A percentile compares a stretch with the other conserved stretches of the same genome.
phyloP scores from a whole-genome alignment of 805 yeast genomes.

The Cyberlindnera misumaiensis region DNA sequence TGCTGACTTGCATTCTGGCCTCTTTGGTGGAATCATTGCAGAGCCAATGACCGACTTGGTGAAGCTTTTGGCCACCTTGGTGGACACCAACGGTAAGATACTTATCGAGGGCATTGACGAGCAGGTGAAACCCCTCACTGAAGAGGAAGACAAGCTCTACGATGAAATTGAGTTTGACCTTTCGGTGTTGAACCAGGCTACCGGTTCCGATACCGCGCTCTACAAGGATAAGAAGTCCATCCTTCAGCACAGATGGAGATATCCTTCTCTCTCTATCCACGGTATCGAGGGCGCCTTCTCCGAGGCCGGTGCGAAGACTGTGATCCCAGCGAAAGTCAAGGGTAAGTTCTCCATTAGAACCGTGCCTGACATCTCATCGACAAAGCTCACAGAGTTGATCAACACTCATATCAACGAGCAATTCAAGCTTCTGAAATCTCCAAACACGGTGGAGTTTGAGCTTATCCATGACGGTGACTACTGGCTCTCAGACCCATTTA shows the following conservation, averaged over 20 bases:
- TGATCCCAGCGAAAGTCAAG: constrained; percentile 86
- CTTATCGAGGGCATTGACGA: constrained; percentile 83
- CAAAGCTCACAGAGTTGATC: constrained; percentile 72
- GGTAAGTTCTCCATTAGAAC: constrained; percentile 98
- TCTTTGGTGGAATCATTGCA: constrained; percentile 94
- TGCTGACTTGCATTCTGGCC: constrained; percentile 96
- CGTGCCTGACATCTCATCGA: constrained; percentile 86
- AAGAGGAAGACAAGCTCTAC: constrained; percentile 69
- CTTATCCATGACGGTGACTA: constrained; percentile 92
- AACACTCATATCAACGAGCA: constrained; percentile 58
- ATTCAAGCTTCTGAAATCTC: constrained; percentile 65
- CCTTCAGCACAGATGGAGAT: constrained; percentile 98
- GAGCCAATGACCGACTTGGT: constrained; percentile 96
- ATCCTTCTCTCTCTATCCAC: constrained; percentile 90
- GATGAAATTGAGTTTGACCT: constrained; percentile 81
- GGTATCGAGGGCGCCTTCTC: constrained; percentile 98
- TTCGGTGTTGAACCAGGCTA: constrained; percentile 78
- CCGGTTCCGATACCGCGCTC: constrained; percentile 81
- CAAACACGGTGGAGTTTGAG: constrained; percentile 66
- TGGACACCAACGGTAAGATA: constrained; percentile 76
- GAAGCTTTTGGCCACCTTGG: constrained; percentile 69
- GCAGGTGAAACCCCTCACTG: constrained; percentile 92
- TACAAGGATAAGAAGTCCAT: constrained; percentile 75
- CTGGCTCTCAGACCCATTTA: constrained; percentile 94
- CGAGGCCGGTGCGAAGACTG: constrained; percentile 95